These are phyloP conservation scores for Wickerhamomyces mucosus DNA, from an alignment of 805 yeast species.

Conservation along the genomic window DNA sequence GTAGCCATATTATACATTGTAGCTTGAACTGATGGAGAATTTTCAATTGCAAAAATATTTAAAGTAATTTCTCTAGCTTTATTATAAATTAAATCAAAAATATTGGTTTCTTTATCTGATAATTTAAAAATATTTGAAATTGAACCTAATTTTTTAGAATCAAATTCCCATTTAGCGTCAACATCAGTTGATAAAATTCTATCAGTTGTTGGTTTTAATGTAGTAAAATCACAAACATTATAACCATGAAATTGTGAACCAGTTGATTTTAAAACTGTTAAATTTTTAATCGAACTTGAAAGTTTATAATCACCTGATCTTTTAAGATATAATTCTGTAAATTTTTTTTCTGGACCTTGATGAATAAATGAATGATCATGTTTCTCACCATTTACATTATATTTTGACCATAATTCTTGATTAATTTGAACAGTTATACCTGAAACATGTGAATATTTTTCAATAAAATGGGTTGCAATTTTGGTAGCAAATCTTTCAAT, in stretches of 20 bases:
- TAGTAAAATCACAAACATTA: slow-evolving; percentile 82
- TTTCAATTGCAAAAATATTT: slow-evolving; percentile 71
- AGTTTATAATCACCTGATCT: slow-evolving; percentile 47
- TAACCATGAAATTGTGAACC: slow-evolving; percentile 89
- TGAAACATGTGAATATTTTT: slow-evolving; percentile 67
- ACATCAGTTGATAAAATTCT: slow-evolving; percentile 84
- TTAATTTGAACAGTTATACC: slow-evolving; percentile 58
- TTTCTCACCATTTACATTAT: slow-evolving; percentile 58
- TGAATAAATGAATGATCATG: slow-evolving; percentile 81
- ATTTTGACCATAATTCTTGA: slow-evolving; percentile 77
- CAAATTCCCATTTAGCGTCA: slow-evolving; percentile 64
- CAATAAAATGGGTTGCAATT: slow-evolving; percentile 70
- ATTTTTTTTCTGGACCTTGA: slow-evolving; percentile 76
- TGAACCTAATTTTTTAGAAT: slow-evolving; percentile 37
- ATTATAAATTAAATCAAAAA: slow-evolving; percentile 57
- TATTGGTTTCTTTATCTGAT: slow-evolving; percentile 51
- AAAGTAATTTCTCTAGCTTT: slow-evolving; percentile 61
- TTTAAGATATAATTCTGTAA: slow-evolving; percentile 41
- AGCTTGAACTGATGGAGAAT: slow-evolving; percentile 93
- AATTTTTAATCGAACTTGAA: slow-evolving; percentile 63
- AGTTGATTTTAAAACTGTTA: slow-evolving; percentile 82
- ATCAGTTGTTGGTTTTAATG: slow-evolving; percentile 73
- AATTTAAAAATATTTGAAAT: slow-evolving; percentile 37
- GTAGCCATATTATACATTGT: slow-evolving; percentile 91
- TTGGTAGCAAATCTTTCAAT: slow-evolving; percentile 84